Conservation (phyloP, 495 filamentous ascomycete species). For the Friedmanniomyces simplex region DNA sequence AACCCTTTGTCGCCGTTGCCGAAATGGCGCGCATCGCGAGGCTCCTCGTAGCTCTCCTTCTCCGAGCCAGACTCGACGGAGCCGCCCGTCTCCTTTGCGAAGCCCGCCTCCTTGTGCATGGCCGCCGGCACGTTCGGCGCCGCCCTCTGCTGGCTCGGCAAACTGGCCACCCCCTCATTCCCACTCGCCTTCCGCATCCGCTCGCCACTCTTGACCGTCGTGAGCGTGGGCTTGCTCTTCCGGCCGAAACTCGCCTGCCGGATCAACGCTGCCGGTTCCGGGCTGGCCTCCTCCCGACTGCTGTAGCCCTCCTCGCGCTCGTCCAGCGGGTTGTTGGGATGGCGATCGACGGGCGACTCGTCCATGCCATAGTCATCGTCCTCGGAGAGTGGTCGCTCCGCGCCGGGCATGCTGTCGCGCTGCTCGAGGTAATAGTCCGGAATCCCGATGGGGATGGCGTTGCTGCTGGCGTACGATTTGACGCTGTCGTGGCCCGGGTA, state of each 20-base stretch:
- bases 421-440: conserved; percentile 27
- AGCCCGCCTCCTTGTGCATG: neutral
- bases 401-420: conserved; percentile 41
- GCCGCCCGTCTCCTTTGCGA: neutral
- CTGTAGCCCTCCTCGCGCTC: neutral
- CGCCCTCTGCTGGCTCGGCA: conserved; percentile 8
- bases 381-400: conserved; percentile 1
- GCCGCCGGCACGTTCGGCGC: neutral
- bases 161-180: conserved; percentile 17
- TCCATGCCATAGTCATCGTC: neutral
- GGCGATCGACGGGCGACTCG: neutral
- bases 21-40: neutral
- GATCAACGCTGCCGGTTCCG: conserved; percentile 47
- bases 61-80: neutral
- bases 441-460: conserved; percentile 54
- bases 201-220: conserved; percentile 45
- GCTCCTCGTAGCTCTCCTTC: neutral
- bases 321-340: neutral
- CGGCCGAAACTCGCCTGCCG: conserved; percentile 70
- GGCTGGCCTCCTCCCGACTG: conserved; percentile 4
- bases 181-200: conserved; percentile 10
- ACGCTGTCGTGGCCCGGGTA: conserved; percentile 5
- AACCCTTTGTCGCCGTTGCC: conserved; percentile 8
- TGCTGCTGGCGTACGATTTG: conserved; percentile 67
- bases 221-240: conserved; percentile 59